These are phyloP conservation scores for Lipomyces anomalus DNA, from an alignment of 805 yeast genomes.

Conservation along the genomic window DNA sequence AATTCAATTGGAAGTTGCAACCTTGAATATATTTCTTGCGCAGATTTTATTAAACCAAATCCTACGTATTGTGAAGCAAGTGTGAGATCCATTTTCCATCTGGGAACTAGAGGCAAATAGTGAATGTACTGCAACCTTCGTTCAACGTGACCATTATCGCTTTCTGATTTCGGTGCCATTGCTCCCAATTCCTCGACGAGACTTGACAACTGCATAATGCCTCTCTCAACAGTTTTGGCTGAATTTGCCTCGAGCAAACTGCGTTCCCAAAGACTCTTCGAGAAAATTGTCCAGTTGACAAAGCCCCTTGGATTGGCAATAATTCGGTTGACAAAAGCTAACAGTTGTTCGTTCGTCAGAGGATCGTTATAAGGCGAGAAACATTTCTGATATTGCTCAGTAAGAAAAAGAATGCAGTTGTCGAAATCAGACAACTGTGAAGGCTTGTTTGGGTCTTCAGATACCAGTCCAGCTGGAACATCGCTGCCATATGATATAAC, in stretches of 20 bases:
- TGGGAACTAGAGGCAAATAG: conserved; percentile 69
- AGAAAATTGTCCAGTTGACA: conserved; percentile 70
- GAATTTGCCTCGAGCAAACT: conserved; percentile 74
- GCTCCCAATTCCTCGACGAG: conserved; percentile 82
- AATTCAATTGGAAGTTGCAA: conserved; percentile 71
- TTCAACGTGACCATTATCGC: not conserved
- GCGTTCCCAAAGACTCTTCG: conserved; percentile 85
- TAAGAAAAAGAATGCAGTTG: conserved; percentile 63
- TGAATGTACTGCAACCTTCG: conserved; percentile 62
- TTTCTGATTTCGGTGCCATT: conserved; percentile 41
- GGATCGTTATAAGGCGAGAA: conserved; percentile 61
- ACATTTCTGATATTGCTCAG: conserved; percentile 56
- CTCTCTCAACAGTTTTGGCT: conserved; percentile 87
- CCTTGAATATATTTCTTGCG: conserved; percentile 81
- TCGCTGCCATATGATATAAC: conserved; percentile 23
- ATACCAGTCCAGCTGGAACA: conserved; percentile 34
- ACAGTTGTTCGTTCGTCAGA: conserved; percentile 74
- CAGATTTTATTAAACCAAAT: conserved; percentile 77
- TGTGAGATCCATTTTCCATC: conserved; percentile 75
- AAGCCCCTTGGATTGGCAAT: conserved; percentile 40
- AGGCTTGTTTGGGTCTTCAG: conserved; percentile 70
- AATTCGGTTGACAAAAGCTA: conserved; percentile 68
- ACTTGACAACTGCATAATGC: conserved; percentile 86
- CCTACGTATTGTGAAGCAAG: conserved; percentile 84
- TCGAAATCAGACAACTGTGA: conserved; percentile 69